Evolutionary conservation across 495 filamentous ascomycete genomes (phyloP), one percentile per base, ranked within the genome.

Genomic region (Penicillium desertorum): DNA sequence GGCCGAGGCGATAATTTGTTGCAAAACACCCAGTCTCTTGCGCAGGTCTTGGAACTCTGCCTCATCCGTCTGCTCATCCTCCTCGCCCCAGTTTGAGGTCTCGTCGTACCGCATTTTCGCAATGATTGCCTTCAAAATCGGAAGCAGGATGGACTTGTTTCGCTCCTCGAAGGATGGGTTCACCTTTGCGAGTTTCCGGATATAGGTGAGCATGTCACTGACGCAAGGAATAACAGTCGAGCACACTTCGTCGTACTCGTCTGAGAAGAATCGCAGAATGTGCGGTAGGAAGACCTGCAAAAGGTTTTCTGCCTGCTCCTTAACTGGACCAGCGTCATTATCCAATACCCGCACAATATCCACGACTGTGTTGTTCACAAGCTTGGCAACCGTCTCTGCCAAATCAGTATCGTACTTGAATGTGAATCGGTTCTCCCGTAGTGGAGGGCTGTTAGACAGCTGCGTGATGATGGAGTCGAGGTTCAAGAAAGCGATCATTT

Each of bases 161-260:
- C 85, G 81, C 34, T 81, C 70, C 8, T 87, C 82, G 22, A 93
- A 72, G 12, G 80, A 78, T 43, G 79, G 77, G 46, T 79, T 82
- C 19, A 67, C 57, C 64, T 85, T 89, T 46, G 86, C 76, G 12
- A 90, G 78, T 69, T 90, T 96, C 12, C 94, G 86, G 51, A 96
- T 82, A 68, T 92, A 89, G 45, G 88, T 88, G 45, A 99, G 81
- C 46, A 97, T 81, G 61, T 99, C 94, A 36, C 88, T 93, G 39
- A 96, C 83, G 43, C 89, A 91, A 16, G 91, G 86, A 59, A 98
- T 95, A 53, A 97, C 89, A 7, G 90, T 93, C 41, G 92, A 93
- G 73, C 93, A 97, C 57, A 98, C 86, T 69, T 99, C 94, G 71
- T 99, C 94, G 64, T 91, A 99, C 72, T 99, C 92, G 67, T 99